Base-by-base conservation (phyloP, 2,329 filamentous ascomycete species). In the Xylariaceae sp. region DNA sequence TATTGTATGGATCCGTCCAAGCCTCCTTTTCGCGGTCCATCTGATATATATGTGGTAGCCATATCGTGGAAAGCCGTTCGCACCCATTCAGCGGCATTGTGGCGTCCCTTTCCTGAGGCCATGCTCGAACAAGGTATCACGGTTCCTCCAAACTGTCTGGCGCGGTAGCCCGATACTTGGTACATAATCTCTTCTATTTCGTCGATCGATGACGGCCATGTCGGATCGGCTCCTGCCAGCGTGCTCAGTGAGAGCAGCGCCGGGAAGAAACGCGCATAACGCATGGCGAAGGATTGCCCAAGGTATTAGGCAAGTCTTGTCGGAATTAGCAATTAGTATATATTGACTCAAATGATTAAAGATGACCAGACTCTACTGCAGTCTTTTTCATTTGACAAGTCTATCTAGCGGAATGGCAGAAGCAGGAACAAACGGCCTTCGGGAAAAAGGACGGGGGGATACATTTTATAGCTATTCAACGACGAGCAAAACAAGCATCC, bases 151-250 rank as follows among this genome's bases (percentile, higher is more conserved):
- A 86, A 84, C 39, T 78, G 74, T 55, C 81, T 74, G 31, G 76
- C 73, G 42, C 74, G 71, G 61, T 82, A 80, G 3, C 80, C 81
- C 33, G 73, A 70, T 47, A 79, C 77, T 59, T 85, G 78, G 61
- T 77, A 83, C 73, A 86, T 80, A 57, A 85, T 78, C 65, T 84
- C 82, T 66, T 86, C 83, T 53, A 86, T 69, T 63, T 86, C 82
- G 60, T 86, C 83, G 16, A 75, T 75, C 12, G 73, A 61, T 2
- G 80, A 76, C 2, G 83, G 83, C 83, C 83, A 86, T 60, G 81
- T 86, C 31, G 78, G 79, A 57, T 79, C 76, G 19, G 80, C 75
- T 43, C 58, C 55, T 45, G 63, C 63, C 53, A 66, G 57, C 31
- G 62, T 58, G 44, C 66, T 68, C 49, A 76, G 64, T 54, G 67